Evolutionary conservation across 495 filamentous ascomycete genomes (phyloP), one percentile per base, ranked within the genome.

Genomic region (Rhypophila decipiens): DNA sequence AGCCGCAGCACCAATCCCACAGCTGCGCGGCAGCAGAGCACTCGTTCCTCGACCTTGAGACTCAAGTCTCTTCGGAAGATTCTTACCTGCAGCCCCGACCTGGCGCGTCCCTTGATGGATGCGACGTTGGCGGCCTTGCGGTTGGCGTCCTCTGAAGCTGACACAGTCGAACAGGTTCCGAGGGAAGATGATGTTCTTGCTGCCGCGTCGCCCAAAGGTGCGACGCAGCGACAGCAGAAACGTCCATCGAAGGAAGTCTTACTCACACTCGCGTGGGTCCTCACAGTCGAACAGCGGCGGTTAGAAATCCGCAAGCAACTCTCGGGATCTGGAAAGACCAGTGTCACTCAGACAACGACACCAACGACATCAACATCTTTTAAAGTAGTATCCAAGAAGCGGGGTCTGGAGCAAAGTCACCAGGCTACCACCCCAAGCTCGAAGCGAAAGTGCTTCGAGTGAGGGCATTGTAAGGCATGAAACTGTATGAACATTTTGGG

Each of bases 91-190:
- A 90, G 85, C 86, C 85, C 84, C 79, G 79, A 78, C 70, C 79
- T 87, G 86, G 87, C 87, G 87, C 87, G 85, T 86, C 87, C 84
- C 67, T 78, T 86, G 69, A 77, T 76, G 82, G 84, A 87, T 87
- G 87, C 87, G 86, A 90, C 87, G 83, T 80, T 85, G 80, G 78
- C 72, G 79, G 83, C 79, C 77, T 86, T 88, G 87, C 87, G 76
- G 76, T 77, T 71, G 71, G 74, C 68, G 64, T 60, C 56, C 44
- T 70, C 74, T 77, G 67, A 77, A 59, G 67, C 64, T 53, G 48
- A 51, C 56, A 50, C 61, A 51, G 69, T 63, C 47, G 59, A 61
- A 54, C 64, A 54, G 65, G 61, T 61, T 67, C 65, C 65, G 42
- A 57, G 51, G 52, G 50, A 37, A 52, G 69, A 65, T 67, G 56